These are phyloP conservation scores for Kwoniella heveanensis DNA, from an alignment of 768 basidiomycete species.

Conservation along the genomic window DNA sequence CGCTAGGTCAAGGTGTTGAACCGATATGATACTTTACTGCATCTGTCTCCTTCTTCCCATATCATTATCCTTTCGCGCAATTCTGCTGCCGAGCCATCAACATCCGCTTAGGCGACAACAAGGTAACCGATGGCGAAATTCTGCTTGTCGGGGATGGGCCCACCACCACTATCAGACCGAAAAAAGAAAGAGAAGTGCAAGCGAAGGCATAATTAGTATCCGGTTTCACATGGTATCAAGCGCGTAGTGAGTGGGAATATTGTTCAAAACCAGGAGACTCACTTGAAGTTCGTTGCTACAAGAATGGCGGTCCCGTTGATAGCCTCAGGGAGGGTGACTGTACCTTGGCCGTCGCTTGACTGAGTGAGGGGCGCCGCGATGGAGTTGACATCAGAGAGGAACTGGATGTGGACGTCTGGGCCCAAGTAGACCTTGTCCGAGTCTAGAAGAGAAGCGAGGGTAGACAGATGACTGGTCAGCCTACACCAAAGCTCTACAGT, in stretches of 20 bases:
- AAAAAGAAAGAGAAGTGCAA: neutral
- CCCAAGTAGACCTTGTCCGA: slow-evolving; percentile 21
- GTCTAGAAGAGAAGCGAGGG: slow-evolving; percentile 6
- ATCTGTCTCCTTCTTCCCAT: too few species aligned
- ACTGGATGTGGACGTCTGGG: slow-evolving; percentile 28
- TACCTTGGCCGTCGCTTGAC: slow-evolving; percentile 26
- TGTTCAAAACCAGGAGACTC: neutral
- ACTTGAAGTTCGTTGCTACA: slow-evolving; percentile 31
- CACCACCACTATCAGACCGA: slow-evolving; percentile 11
- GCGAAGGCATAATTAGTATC: too few species aligned
- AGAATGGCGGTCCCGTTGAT: slow-evolving; percentile 32
- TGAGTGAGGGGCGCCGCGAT: slow-evolving; percentile 23
- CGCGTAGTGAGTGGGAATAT: too few species aligned
- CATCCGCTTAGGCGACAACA: slow-evolving; percentile 22
- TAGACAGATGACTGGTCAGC: too few species aligned
- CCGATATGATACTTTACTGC: too few species aligned
- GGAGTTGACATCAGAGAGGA: slow-evolving; percentile 28
- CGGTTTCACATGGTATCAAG: too few species aligned
- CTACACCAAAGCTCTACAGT: too few species aligned
- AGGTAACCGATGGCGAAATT: slow-evolving; percentile 35
- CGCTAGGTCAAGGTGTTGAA: too few species aligned
- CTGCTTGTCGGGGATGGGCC: slow-evolving; percentile 29
- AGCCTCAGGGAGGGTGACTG: slow-evolving; percentile 18
- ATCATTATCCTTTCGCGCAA: too few species aligned
- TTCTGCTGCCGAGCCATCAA: too few species aligned